Percentiles rank a stretch among this genome's conserved stretches.
Conservation (phyloP, 805 yeast species). For the Wickerhamiella kazuoi region DNA sequence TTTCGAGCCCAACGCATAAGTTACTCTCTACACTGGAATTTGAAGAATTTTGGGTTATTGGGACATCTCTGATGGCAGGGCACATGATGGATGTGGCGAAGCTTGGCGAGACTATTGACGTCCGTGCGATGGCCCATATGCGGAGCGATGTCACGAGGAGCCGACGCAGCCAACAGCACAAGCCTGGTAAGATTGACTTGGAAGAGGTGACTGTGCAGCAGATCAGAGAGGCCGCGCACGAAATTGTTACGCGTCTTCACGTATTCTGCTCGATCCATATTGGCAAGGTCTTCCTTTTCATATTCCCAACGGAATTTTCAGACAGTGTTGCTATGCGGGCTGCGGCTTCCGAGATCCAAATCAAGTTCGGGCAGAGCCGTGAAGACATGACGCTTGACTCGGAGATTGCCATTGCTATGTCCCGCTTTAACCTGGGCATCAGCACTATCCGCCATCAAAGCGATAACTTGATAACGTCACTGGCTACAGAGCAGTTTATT, state of each 20-base stretch:
- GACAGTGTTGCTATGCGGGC: slow-evolving; percentile 59
- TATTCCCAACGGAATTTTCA: slow-evolving; percentile 67
- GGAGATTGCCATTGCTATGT: slow-evolving; percentile 40
- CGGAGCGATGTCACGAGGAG: background rate
- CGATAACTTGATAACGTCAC: slow-evolving; percentile 18
- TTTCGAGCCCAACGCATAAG: slow-evolving; percentile 15
- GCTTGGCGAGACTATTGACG: slow-evolving; percentile 6
- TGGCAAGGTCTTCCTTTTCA: slow-evolving; percentile 36
- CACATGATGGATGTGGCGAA: slow-evolving; percentile 62
- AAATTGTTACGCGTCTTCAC: slow-evolving; percentile 24
- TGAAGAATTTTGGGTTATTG: slow-evolving; percentile 32
- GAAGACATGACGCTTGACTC: slow-evolving; percentile 26
- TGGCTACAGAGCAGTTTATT: slow-evolving; percentile 39
- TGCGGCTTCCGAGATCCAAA: slow-evolving; percentile 14
- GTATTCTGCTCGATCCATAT: slow-evolving; percentile 51
- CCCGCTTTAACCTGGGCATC: slow-evolving; percentile 48
- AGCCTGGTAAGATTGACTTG: background rate
- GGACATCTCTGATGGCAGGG: slow-evolving; percentile 76
- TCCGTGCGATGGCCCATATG: background rate
- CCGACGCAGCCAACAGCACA: background rate
- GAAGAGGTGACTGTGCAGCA: background rate
- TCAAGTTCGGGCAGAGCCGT: slow-evolving; percentile 11
- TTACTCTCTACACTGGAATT: background rate
- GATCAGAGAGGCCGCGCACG: background rate
- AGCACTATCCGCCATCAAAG: slow-evolving; percentile 33